phyloP scores from a whole-genome alignment of 2,329 filamentous ascomycete genomes.

The Diaporthe sp. region DNA sequence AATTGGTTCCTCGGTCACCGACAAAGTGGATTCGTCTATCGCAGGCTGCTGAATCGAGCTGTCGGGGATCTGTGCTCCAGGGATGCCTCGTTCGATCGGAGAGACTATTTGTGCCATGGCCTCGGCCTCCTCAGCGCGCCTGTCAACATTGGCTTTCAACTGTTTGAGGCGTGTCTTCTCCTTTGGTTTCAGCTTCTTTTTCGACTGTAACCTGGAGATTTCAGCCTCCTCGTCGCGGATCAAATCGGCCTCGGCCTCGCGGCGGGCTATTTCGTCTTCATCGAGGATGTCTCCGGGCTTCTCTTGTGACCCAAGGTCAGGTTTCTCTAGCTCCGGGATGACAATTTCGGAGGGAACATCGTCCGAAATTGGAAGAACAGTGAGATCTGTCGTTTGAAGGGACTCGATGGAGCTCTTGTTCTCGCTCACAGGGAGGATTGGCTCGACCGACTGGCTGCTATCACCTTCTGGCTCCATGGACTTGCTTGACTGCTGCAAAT shows the following conservation, averaged over 20 bases:
- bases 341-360: background rate
- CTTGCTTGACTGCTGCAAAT: background rate
- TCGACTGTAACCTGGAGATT: constrained; percentile 25
- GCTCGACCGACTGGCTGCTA: background rate
- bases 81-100: background rate
- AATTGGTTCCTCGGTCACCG: constrained; percentile 1
- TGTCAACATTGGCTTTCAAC: constrained; percentile 29
- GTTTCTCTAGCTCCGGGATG: background rate
- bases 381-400: background rate
- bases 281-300: background rate
- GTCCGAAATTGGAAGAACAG: background rate
- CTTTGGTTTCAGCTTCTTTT: constrained; percentile 34
- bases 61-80: background rate
- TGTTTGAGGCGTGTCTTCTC: constrained; percentile 38
- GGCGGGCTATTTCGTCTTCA: constrained; percentile 24
- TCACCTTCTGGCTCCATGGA: background rate
- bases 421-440: background rate
- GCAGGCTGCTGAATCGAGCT: background rate
- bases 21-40: background rate
- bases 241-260: constrained; percentile 25
- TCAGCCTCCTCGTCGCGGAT: constrained; percentile 36
- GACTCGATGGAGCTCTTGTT: background rate
- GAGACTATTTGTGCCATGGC: background rate
- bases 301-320: background rate
- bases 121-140: constrained; percentile 31